phyloP scores from a whole-genome alignment of 768 basidiomycete species.

The Wakefieldia striispora region DNA sequence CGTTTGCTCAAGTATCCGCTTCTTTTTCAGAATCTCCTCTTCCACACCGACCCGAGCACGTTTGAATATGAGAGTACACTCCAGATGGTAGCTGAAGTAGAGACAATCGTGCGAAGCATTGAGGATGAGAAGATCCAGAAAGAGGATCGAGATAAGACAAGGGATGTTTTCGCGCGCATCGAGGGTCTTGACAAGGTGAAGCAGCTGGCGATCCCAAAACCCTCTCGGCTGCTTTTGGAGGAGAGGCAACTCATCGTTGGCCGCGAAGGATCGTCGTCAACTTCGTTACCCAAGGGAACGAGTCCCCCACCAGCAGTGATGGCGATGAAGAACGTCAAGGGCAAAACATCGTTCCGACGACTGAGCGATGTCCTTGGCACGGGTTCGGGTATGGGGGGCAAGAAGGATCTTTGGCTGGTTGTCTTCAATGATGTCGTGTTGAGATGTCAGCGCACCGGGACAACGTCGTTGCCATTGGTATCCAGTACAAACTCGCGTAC shows the following conservation, averaged over 20 bases:
- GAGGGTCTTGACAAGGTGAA: constrained; percentile 94
- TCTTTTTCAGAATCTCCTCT: constrained; percentile 95
- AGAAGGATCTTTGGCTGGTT: constrained; percentile 92
- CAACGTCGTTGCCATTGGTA: constrained; percentile 79
- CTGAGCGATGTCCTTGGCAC: constrained; percentile 83
- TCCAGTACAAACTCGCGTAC: constrained; percentile 65
- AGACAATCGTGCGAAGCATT: constrained; percentile 92
- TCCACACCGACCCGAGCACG: constrained; percentile 95
- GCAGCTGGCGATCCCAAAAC: constrained; percentile 88
- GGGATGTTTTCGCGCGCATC: constrained; percentile 94
- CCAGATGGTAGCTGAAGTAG: constrained; percentile 96
- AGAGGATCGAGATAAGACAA: constrained; percentile 92
- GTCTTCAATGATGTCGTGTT: constrained; percentile 95
- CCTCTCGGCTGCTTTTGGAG: constrained; percentile 81
- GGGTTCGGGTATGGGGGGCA: constrained; percentile 53
- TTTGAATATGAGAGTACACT: constrained; percentile 96
- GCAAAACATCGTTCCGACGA: constrained; percentile 85
- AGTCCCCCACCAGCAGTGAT: constrained; percentile 37
- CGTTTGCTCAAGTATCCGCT: constrained; percentile 95
- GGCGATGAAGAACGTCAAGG: constrained; percentile 58
- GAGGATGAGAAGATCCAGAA: constrained; percentile 98
- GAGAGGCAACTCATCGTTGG: constrained; percentile 59
- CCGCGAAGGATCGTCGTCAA: constrained; percentile 21
- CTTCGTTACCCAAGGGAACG: constrained; percentile 24
- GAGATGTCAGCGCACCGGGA: constrained; percentile 86